phyloP scores from a whole-genome alignment of 768 basidiomycete species.

The Rossbeevera mucosa region DNA sequence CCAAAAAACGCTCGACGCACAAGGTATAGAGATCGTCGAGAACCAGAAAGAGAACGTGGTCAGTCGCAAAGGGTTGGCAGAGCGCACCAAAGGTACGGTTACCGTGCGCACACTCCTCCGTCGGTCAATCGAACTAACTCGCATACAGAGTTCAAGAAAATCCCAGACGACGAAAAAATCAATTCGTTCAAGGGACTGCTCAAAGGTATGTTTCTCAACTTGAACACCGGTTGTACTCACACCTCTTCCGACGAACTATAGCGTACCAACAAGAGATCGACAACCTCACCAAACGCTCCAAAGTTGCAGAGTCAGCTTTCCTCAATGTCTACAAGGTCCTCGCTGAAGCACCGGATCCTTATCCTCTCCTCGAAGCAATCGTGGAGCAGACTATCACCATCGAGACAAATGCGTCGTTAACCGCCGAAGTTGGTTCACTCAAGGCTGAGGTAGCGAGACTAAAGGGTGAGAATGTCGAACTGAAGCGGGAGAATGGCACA shows the following conservation, averaged over 20 bases:
- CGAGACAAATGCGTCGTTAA: constrained; percentile 28
- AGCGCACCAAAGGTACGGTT: constrained; percentile 82
- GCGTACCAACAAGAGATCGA: constrained; percentile 98
- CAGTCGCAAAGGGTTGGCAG: constrained; percentile 89
- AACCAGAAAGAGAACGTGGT: constrained; percentile 97
- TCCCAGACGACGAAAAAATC: constrained; percentile 85
- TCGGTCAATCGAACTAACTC: background rate
- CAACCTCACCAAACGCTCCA: constrained; percentile 87
- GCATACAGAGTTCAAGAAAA: constrained; percentile 86
- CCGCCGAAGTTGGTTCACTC: constrained; percentile 69
- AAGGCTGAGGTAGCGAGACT: constrained; percentile 69
- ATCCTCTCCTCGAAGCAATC: constrained; percentile 91
- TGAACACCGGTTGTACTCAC: background rate
- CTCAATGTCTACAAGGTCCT: constrained; percentile 95
- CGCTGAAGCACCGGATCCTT: constrained; percentile 96
- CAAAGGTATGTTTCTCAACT: constrained; percentile 52
- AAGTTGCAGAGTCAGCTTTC: constrained; percentile 91
- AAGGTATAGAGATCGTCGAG: constrained; percentile 94
- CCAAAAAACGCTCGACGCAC: constrained; percentile 88
- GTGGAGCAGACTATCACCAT: constrained; percentile 92
- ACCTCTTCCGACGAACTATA: constrained; percentile 24
- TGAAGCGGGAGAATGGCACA: constrained; percentile 65
- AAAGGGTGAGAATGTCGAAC: constrained; percentile 76
- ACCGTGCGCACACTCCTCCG: background rate
- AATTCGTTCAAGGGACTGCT: constrained; percentile 85